Evolutionary conservation across 306 rosid genomes (phyloP).

Genomic region (Begonia masoniana): DNA sequence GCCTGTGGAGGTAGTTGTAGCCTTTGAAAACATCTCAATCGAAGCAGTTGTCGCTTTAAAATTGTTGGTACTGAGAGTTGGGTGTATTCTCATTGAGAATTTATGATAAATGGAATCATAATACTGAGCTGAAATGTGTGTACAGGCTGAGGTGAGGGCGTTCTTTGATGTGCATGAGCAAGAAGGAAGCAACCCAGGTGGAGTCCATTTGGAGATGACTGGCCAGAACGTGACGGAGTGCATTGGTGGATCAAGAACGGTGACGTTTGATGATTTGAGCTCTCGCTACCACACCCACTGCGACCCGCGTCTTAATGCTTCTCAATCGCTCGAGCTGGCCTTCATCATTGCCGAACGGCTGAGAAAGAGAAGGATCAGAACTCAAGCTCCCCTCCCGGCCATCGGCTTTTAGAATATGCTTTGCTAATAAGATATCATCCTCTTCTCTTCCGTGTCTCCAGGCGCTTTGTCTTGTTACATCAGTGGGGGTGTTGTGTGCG

Average conservation of each 20-base stretch:
- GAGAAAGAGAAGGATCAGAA: constrained; percentile 72
- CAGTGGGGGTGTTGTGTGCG: too few relatives aligned
- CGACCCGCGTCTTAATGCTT: constrained; percentile 93
- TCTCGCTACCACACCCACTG: constrained; percentile 99
- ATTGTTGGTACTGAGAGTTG: too few relatives aligned
- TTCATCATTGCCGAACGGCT: constrained; percentile 90
- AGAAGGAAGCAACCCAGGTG: constrained; percentile 98
- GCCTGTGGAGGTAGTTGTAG: too few relatives aligned
- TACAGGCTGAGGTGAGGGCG: constrained; percentile 94
- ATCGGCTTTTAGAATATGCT: constrained; percentile 23
- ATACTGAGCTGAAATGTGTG: neutral
- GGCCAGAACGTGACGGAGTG: constrained; percentile 99
- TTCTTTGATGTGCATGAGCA: constrained; percentile 97
- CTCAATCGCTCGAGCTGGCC: constrained; percentile 95
- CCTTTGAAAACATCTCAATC: too few relatives aligned
- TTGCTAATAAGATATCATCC: constrained; percentile 9
- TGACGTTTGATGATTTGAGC: constrained; percentile 83
- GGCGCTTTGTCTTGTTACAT: too few relatives aligned
- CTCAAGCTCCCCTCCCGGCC: constrained; percentile 34
- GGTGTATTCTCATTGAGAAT: too few relatives aligned
- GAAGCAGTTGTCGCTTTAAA: too few relatives aligned
- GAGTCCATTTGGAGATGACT: constrained; percentile 94
- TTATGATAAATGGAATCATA: too few relatives aligned
- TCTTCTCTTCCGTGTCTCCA: too few relatives aligned
- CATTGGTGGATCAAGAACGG: constrained; percentile 93